These are phyloP conservation scores for Margaritispora aquatica DNA, from an alignment of 495 filamentous ascomycete species.

Conservation along the genomic window DNA sequence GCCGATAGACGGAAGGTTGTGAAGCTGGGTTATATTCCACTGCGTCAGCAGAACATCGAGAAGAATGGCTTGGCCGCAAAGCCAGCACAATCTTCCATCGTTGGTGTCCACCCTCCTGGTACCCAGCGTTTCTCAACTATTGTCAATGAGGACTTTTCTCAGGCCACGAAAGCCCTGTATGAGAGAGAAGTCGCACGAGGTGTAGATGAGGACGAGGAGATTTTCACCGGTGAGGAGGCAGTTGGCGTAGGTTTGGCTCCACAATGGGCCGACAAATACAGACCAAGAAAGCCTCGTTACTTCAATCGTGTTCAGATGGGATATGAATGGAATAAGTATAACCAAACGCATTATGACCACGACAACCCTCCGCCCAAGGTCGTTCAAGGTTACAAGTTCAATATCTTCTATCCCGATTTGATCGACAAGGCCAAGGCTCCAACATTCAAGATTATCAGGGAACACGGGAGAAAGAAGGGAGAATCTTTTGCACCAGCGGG, in stretches of 20 bases:
- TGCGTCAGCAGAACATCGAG: slow-evolving; percentile 40
- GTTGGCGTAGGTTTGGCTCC: slow-evolving; percentile 58
- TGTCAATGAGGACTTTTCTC: slow-evolving; percentile 80
- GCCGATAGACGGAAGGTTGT: slow-evolving; percentile 57
- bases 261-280: slow-evolving; percentile 84
- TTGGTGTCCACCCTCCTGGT: slow-evolving; percentile 43
- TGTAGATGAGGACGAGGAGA: slow-evolving; percentile 89
- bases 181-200: slow-evolving; percentile 91
- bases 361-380: slow-evolving; percentile 98
- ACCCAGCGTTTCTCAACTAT: slow-evolving; percentile 68
- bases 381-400: slow-evolving; percentile 98
- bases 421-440: slow-evolving; percentile 93
- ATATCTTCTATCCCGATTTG: slow-evolving; percentile 98
- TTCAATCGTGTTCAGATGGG: slow-evolving; percentile 99
- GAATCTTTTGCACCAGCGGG: slow-evolving; percentile 94
- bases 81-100: slow-evolving; percentile 18
- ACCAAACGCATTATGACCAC: slow-evolving; percentile 99
- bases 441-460: slow-evolving; percentile 90
- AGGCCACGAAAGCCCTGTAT: slow-evolving; percentile 85
- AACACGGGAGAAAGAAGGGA: slow-evolving; percentile 79
- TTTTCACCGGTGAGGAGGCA: slow-evolving; percentile 87
- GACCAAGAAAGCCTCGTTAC: slow-evolving; percentile 89
- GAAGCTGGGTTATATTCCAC: slow-evolving; percentile 65
- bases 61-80: slow-evolving; percentile 17
- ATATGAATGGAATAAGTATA: slow-evolving; percentile 99